Base-by-base conservation (phyloP, 345 rosid genomes). In the Eucalyptus sideroxylon region DNA sequence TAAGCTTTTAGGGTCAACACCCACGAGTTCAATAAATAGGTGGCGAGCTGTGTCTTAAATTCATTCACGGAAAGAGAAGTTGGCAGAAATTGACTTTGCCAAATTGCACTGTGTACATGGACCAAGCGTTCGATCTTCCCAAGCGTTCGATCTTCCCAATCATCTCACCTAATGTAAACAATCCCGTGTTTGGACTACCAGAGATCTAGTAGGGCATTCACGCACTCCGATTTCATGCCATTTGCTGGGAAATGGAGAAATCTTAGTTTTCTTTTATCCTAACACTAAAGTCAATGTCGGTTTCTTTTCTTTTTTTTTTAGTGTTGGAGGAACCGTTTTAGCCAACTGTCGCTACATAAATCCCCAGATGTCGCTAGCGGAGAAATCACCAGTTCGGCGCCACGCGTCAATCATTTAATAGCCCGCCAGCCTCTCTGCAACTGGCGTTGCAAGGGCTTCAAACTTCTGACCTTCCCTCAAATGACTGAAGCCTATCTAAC, bases 341-440 rank as follows among this genome's bases (percentile, higher is more conserved):
- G 8, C 44, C 45, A 1, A 8, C 0, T 44, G 3, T 9, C 47
- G 3, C 47, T 44, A 44, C 1, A 1, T 44, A 44, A 44, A 8
- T 0, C 9, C 47, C 10, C 3, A 44, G 1, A 3, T 44, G 47
- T 44, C 10, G 3, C 47, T 44, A 44, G 47, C 10, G 10, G 10
- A 9, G 10, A 44, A 44, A 44, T 1, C 10, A 44, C 3, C 47
- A 44, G 10, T 44, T 9, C 1, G 10, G 1, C 3, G 3, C 10
- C 0, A 9, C 47, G 47, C 47, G 10, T 44, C 47, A 44, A 8
- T 44, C 47, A 44, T 0, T 1, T 44, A 44, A 44, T 44, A 44
- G 47, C 47, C 0, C 3, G 0, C 47, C 3, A 44, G 1, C 45
- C 3, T 44, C 10, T 2, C 10, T 44, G 10, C n/a, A n/a, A n/a